Evolutionary conservation across 176 grass and related monocot genomes (phyloP), one percentile per base, ranked within the genome.

Genomic region (Oryza punctata): DNA sequence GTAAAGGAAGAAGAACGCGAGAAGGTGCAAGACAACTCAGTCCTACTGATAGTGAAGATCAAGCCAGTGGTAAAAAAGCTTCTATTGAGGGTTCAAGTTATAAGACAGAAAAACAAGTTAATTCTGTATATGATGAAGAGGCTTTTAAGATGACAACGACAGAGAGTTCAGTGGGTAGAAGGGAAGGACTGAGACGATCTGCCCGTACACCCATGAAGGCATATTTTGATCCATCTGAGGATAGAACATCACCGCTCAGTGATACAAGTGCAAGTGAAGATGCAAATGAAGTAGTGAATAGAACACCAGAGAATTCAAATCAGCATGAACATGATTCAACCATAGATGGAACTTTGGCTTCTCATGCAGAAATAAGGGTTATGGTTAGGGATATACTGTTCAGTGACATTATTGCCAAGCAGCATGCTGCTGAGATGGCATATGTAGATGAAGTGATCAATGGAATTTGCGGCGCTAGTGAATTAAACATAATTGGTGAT

Each of bases 381-480:
- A 83, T 87, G 81, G 88, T 96, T 72, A 93, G 85, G 77, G 86
- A 93, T 77, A 84, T 91, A 72, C 37, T 96, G 47, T 73, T 91
- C 72, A 72, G 75, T 65, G 91, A 87, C 33, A 81, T 75, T 63
- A 90, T 78, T 72, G 80, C 68, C 23, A 70, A 29, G 82, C 87
- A 86, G 67, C 61, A 65, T 88, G 75, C 69, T 86, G 79, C 84
- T 75, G 86, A 85, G 75, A 89, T 89, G 85, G 85, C 70, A 7
- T 72, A 47, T 65, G 65, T 88, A 59, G 89, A 94, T 82, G 81
- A 86, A 72, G 85, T 91, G 23, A 87, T 86, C 47, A 75, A 82
- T 82, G 85, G 72, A 35, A 88, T 87, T 45, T 90, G 81, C 54
- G 72, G 40, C 52, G 15, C 35, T 78, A 18, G 60, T 64, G 66